Conservation (phyloP, 768 basidiomycete genomes). For the Termitomyces bulborhizus region DNA sequence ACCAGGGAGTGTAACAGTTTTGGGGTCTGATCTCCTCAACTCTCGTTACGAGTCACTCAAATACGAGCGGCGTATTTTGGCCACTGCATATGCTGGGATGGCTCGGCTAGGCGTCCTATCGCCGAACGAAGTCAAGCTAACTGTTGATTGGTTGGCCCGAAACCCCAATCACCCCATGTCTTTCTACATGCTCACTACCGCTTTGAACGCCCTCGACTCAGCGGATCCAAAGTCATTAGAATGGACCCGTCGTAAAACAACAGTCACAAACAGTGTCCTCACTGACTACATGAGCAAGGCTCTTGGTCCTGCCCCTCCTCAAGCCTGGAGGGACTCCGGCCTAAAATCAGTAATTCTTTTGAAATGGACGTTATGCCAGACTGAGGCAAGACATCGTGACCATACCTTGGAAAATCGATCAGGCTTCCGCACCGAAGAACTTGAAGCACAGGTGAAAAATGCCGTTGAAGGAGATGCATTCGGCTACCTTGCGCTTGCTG, state of each 20-base stretch:
- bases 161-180: slow-evolving; percentile 66
- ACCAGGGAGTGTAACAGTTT: slow-evolving; percentile 33
- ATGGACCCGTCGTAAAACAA: slow-evolving; percentile 37
- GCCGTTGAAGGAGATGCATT: slow-evolving; percentile 84
- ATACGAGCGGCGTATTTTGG: slow-evolving; percentile 66
- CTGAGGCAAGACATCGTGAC: slow-evolving; percentile 67
- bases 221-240: slow-evolving; percentile 46
- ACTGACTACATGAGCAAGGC: slow-evolving; percentile 57
- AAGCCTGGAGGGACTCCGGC: slow-evolving; percentile 61
- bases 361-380: slow-evolving; percentile 84
- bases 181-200: slow-evolving; percentile 59
- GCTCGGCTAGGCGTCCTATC: slow-evolving; percentile 58
- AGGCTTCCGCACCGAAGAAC: slow-evolving; percentile 69
- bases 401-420: slow-evolving; percentile 53
- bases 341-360: slow-evolving; percentile 71
- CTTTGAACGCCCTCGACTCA: slow-evolving; percentile 63
- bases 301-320: slow-evolving; percentile 34
- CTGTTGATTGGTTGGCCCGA: slow-evolving; percentile 66
- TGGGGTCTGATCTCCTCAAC: slow-evolving; percentile 63
- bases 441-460: slow-evolving; percentile 77
- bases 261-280: slow-evolving; percentile 40
- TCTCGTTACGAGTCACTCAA: slow-evolving; percentile 68
- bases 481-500: slow-evolving; percentile 55
- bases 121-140: slow-evolving; percentile 50
- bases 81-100: slow-evolving; percentile 55